Base-by-base conservation (phyloP, 768 basidiomycete species). In the Stropharia rugosoannulata region DNA sequence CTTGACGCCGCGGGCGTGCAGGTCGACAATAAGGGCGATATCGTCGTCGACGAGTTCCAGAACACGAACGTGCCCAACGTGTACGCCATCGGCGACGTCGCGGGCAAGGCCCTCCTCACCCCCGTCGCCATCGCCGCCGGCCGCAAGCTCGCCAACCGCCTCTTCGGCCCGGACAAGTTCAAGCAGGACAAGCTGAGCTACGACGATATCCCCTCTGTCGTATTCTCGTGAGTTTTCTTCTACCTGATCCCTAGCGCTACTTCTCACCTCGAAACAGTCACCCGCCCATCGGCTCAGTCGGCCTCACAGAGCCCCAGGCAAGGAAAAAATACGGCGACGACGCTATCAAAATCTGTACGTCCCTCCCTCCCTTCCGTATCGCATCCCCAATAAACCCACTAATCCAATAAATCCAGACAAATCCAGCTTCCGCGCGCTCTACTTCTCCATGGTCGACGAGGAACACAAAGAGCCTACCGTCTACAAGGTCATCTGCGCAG, bases 101-200 rank as follows among this genome's bases (percentile, higher is more conserved):
- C 85, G 61, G 97, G 97, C 58, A 95, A 97, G 71, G 91, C 85
- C 41, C 77, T 96, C 32, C 79, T 99, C 56, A 99, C 97, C 4
- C 97, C 97, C 13, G 97, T 99, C 9, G 97, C 97, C 40, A 96
- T 99, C 55, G 96, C 96, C 46, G 97, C 97, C 13, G 97, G 94
- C 18, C 78, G 97, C 57, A 76, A 94, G 58, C 76, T 98, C 38
- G 80, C 89, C 51, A 98, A 98, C 74, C 78, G 97, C 56, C 73
- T 98, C 44, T 99, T 93, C 65, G 97, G 97, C 9, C 86, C 87
- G 2, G 83, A 85, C 57, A 79, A 91, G 71, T 95, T 80, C 81
- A 94, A 90, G 76, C 69, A 88, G 46, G 90, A 96, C 64, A 94
- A 96, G 71, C 79, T 98, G 55, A 80, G 77, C 62, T 99, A 98